Percentiles rank a stretch among this genome's conserved stretches.
These are phyloP conservation scores for Tetrahymena thermophila DNA, from an alignment of 73 alveolate species.

Conservation along the genomic window DNA sequence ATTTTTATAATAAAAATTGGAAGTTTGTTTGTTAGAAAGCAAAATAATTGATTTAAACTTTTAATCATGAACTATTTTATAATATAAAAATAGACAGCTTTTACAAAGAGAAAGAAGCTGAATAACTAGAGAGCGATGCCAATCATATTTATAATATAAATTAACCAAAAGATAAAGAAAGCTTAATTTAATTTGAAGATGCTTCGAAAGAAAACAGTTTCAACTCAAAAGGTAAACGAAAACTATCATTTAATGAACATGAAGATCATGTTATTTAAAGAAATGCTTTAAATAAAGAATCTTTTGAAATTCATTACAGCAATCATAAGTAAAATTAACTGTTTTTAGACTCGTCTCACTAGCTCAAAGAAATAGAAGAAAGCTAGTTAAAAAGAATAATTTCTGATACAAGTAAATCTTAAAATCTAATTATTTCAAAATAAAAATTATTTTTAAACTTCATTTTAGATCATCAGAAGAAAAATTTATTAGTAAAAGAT, in stretches of 20 bases:
- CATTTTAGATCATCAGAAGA: not conserved
- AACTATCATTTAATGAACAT: not conserved
- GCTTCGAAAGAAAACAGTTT: not conserved
- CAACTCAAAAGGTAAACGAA: not conserved
- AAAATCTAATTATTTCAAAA: not conserved
- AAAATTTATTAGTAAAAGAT: not conserved
- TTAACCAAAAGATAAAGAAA: not conserved
- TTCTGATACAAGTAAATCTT: not conserved
- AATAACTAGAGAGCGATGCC: not conserved
- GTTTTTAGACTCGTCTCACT: not conserved
- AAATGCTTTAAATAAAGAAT: not conserved
- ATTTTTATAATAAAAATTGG: too few species aligned
- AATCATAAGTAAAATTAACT: not conserved
- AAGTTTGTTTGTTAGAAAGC: too few species aligned
- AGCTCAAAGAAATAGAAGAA: not conserved
- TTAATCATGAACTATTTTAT: not conserved
- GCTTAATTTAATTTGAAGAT: not conserved
- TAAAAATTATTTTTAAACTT: not conserved
- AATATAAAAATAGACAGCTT: not conserved
- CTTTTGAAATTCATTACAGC: not conserved
- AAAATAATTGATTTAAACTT: too few species aligned
- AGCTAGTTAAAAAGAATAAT: not conserved
- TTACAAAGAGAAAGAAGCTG: not conserved
- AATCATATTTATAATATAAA: not conserved
- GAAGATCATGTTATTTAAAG: not conserved